Percentiles rank a stretch among this genome's conserved stretches.
These are phyloP conservation scores for Tricholoma sp. DNA, from an alignment of 768 basidiomycete genomes.

Conservation along the genomic window DNA sequence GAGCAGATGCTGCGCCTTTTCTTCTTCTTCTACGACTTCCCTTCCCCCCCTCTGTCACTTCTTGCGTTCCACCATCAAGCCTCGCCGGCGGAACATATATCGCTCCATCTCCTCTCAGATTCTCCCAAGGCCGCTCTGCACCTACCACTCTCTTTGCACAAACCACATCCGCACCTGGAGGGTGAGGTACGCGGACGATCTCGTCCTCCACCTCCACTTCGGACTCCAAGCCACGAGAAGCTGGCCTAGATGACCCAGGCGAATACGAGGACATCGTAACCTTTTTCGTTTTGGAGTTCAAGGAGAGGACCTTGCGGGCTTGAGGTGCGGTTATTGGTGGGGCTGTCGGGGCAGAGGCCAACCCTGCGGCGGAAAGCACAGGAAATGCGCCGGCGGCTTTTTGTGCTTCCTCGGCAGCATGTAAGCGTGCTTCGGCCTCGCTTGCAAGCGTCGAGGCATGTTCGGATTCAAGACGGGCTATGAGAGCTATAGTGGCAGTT, in stretches of 20 bases:
- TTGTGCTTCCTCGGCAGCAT: constrained; percentile 41
- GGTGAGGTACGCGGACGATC: constrained; percentile 29
- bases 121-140: constrained; percentile 38
- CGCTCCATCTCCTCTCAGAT: constrained; percentile 27
- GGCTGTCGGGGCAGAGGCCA: constrained; percentile 5
- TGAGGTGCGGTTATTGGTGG: constrained; percentile 22
- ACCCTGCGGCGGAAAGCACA: constrained; percentile 29
- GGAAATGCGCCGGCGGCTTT: constrained; percentile 60
- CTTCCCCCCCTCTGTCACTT: background rate
- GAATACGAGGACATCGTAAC: constrained; percentile 52
- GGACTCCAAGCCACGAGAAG: constrained; percentile 28
- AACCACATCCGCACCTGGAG: constrained; percentile 30
- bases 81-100: constrained; percentile 31
- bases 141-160: constrained; percentile 25
- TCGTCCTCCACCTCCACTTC: constrained; percentile 24
- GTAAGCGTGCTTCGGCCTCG: constrained; percentile 47
- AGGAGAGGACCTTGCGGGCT: constrained; percentile 50
- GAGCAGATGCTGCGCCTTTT: background rate
- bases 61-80: constrained; percentile 5
- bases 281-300: constrained; percentile 46
- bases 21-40: constrained; percentile 2
- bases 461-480: constrained; percentile 38
- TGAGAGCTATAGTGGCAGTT: constrained; percentile 28
- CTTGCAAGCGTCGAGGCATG: constrained; percentile 36
- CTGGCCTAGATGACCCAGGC: constrained; percentile 31